Evolutionary conservation across 192 early-diverging fungal species (phyloP).

Genomic region (Gigaspora rosea): DNA sequence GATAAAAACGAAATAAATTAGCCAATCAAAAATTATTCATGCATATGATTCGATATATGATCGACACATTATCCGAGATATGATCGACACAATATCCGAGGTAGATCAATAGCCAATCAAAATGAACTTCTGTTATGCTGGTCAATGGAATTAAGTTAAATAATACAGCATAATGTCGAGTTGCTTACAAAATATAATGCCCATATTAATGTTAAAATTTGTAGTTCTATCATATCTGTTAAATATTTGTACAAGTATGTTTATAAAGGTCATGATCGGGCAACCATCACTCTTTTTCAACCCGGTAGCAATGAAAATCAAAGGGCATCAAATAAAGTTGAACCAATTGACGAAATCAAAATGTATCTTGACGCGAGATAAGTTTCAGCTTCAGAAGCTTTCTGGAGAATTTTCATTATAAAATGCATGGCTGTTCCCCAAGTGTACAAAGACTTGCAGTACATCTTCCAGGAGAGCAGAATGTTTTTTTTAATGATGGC

Average conservation of each 20-base stretch:
- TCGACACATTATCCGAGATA: too few species aligned
- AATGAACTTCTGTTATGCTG: too few species aligned
- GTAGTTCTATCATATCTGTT: constrained; percentile 29
- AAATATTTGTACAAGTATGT: constrained; percentile 49
- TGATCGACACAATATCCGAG: too few species aligned
- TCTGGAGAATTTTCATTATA: constrained; percentile 38
- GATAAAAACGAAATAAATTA: too few species aligned
- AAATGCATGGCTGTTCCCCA: constrained; percentile 27
- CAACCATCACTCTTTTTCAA: not conserved
- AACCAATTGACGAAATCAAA: constrained; percentile 2
- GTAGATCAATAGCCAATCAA: too few species aligned
- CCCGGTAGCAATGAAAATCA: not conserved
- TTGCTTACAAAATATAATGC: constrained; percentile 44
- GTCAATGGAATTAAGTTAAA: constrained; percentile 16
- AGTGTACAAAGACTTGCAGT: constrained; percentile 21
- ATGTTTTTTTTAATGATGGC: not conserved
- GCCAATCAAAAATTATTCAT: too few species aligned
- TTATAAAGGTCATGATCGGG: constrained; percentile 40
- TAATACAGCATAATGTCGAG: constrained; percentile 38
- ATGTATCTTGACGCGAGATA: constrained; percentile 31
- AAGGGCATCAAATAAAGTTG: not conserved
- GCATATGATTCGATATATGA: too few species aligned
- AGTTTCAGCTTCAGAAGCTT: constrained; percentile 34
- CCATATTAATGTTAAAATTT: constrained; percentile 45
- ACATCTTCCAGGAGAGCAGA: constrained; percentile 20